Evolutionary conservation across 805 yeast species (phyloP).

Genomic region (Metschnikowia peoriensis): DNA sequence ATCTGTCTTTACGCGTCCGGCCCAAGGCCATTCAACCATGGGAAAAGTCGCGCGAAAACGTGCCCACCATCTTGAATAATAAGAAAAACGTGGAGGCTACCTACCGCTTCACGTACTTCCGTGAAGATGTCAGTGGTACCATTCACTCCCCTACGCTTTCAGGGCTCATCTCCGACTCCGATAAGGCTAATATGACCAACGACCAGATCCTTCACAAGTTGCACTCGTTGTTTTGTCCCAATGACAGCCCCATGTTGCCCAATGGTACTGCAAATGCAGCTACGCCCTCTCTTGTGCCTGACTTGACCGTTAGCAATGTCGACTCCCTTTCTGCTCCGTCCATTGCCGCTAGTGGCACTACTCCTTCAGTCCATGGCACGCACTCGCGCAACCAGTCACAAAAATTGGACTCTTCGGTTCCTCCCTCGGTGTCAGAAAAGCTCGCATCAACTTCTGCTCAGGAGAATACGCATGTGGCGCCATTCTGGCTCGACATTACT

Average conservation of each 20-base stretch:
- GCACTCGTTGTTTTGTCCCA: slow-evolving; percentile 8
- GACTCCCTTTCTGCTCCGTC: neutral
- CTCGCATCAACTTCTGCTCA: slow-evolving; percentile 6
- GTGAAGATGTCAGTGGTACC: slow-evolving; percentile 87
- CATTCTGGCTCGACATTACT: slow-evolving; percentile 82
- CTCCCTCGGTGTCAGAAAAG: slow-evolving; percentile 3
- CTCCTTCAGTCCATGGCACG: neutral
- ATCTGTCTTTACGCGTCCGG: slow-evolving; percentile 52
- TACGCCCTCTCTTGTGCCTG: neutral
- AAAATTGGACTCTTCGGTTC: slow-evolving; percentile 5
- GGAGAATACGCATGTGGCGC: slow-evolving; percentile 18
- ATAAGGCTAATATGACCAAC: slow-evolving; percentile 9
- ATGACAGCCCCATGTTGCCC: slow-evolving; percentile 1
- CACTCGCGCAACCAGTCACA: slow-evolving; percentile 5
- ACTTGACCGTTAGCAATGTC: neutral
- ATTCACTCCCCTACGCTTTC: slow-evolving; percentile 86
- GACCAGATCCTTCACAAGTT: slow-evolving; percentile 12
- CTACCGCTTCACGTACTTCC: slow-evolving; percentile 84
- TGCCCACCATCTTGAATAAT: slow-evolving; percentile 31
- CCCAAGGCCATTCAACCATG: slow-evolving; percentile 78
- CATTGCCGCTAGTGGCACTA: neutral
- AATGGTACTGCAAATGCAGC: neutral
- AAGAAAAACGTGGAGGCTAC: slow-evolving; percentile 27
- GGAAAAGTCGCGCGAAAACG: slow-evolving; percentile 41
- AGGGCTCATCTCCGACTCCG: slow-evolving; percentile 46